Conservation (phyloP, 345 rosid species). For the Eutrema heterophyllum region DNA sequence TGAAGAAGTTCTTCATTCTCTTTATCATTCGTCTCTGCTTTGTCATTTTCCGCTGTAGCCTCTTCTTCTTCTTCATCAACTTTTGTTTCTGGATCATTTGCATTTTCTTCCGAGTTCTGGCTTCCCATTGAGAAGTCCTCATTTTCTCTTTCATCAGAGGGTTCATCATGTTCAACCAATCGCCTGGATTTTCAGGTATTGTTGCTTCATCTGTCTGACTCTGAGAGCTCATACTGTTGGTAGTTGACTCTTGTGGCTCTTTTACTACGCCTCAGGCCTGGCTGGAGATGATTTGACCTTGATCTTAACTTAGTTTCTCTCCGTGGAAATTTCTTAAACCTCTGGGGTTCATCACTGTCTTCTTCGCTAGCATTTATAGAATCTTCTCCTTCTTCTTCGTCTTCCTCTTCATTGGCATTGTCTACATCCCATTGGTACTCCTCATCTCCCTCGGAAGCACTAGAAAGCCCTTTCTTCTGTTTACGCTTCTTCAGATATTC, state of each 20-base stretch:
- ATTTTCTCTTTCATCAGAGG: conserved; percentile 57
- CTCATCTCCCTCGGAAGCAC: conserved; percentile 97
- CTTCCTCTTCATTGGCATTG: conserved; percentile 66
- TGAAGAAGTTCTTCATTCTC: conserved; percentile 41
- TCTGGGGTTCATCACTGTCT: conserved; percentile 65
- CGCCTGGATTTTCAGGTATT: conserved; percentile 54
- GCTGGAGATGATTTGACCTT: conserved; percentile 57
- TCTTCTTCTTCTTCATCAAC: conserved; percentile 30
- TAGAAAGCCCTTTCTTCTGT: conserved; percentile 56
- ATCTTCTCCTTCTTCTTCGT: conserved; percentile 69
- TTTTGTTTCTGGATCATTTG: conserved; percentile 49
- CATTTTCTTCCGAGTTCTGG: conserved; percentile 53
- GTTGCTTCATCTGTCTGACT: conserved; percentile 68
- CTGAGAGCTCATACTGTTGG: conserved; percentile 68
- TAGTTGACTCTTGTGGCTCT: conserved; percentile 72
- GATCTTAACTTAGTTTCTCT: conserved; percentile 74
- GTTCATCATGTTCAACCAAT: conserved; percentile 48
- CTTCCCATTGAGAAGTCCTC: conserved; percentile 54
- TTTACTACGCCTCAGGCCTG: conserved; percentile 90
- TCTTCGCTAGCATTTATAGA: conserved; percentile 60
- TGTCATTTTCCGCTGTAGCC: conserved; percentile 32
- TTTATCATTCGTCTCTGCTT: conserved; percentile 33
- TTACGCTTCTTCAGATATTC: conserved; percentile 76
- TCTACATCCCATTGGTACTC: conserved; percentile 89
- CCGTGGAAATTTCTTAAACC: conserved; percentile 54